phyloP scores from a whole-genome alignment of 2,329 filamentous ascomycete species.

The Talaromyces amestolkiae region DNA sequence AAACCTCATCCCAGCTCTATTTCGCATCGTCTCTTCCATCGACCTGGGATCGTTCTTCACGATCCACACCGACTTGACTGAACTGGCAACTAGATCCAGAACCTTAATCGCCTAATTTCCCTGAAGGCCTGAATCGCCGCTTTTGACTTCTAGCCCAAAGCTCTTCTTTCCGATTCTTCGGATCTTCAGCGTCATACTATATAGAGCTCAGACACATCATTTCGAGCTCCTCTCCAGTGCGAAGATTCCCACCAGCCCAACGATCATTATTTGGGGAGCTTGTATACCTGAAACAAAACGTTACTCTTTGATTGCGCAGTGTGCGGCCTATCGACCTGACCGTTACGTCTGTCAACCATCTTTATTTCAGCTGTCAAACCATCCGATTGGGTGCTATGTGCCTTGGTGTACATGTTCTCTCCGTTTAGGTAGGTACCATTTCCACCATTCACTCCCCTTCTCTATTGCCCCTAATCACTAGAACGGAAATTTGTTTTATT shows the following conservation, averaged over 20 bases:
- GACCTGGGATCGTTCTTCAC: neutral
- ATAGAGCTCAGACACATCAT: neutral
- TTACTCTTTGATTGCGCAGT: neutral
- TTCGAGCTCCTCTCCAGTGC: neutral
- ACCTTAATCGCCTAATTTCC: neutral
- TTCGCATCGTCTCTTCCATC: neutral
- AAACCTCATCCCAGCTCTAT: neutral
- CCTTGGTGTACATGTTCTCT: neutral
- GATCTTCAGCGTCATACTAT: neutral
- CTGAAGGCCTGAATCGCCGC: neutral
- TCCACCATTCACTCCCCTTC: neutral
- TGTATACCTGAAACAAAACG: conserved; percentile 3
- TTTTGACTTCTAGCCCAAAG: neutral
- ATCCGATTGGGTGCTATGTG: conserved; percentile 1
- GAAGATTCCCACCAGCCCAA: neutral
- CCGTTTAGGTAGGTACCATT: neutral
- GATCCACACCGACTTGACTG: neutral
- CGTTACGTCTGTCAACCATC: neutral
- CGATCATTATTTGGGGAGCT: neutral
- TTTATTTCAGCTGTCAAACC: neutral
- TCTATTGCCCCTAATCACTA: neutral
- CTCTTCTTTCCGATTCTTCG: neutral
- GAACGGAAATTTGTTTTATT: neutral
- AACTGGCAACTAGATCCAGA: neutral
- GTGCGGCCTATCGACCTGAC: neutral